Conservation (phyloP, 1,284 basidiomycete species). For the Chalciporus sp. region DNA sequence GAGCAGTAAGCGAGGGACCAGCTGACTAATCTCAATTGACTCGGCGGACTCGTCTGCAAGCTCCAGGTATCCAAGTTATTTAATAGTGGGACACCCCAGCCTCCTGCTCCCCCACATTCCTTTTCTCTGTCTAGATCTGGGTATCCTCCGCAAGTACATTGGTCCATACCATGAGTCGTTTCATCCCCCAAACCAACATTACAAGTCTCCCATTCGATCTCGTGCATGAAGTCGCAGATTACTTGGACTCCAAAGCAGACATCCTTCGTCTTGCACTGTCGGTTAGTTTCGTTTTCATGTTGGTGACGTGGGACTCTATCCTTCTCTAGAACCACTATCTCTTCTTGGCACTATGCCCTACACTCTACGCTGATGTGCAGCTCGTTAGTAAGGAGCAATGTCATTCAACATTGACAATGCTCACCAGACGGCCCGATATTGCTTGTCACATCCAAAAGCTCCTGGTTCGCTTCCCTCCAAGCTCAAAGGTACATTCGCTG, state of each 20-base stretch:
- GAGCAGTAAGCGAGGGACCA: no score
- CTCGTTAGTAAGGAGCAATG: constrained; percentile 60
- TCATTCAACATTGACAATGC: constrained; percentile 62
- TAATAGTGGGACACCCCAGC: no score
- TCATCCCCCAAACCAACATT: constrained; percentile 20
- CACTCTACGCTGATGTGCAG: constrained; percentile 58
- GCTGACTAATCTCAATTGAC: no score
- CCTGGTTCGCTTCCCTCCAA: constrained; percentile 39
- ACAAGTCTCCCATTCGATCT: constrained; percentile 57
- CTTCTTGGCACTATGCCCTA: constrained; percentile 53
- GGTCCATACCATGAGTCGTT: not conserved
- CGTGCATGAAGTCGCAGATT: constrained; percentile 61
- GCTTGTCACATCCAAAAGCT: constrained; percentile 67
- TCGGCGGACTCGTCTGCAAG: no score
- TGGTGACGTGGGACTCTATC: constrained; percentile 22
- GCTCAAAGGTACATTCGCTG: not conserved
- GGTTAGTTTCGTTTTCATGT: constrained; percentile 40
- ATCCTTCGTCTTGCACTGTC: constrained; percentile 58
- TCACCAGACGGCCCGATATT: constrained; percentile 50
- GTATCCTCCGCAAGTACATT: not conserved
- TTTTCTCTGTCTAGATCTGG: not conserved
- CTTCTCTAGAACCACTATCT: constrained; percentile 43
- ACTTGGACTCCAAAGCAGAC: constrained; percentile 53
- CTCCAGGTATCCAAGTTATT: no score
- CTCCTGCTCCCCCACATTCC: not conserved